These are phyloP conservation scores for Moricandia arvensis DNA, from an alignment of 345 rosid genomes.

Conservation along the genomic window DNA sequence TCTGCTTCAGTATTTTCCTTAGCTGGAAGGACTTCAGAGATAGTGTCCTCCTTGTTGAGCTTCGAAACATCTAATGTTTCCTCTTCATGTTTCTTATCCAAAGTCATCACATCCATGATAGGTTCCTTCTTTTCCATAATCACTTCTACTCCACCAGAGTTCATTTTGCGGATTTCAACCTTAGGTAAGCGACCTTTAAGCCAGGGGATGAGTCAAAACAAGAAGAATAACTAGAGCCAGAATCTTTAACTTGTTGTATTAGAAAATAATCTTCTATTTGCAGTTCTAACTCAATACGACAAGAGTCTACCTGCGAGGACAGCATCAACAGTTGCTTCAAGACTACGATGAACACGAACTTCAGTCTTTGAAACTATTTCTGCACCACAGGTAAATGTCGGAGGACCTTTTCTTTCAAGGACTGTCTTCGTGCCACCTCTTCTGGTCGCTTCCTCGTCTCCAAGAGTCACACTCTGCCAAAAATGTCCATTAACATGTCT, in stretches of 20 bases:
- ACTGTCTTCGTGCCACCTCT: conserved; percentile 88
- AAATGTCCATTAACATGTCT: conserved; percentile 19
- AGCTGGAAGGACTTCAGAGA: conserved; percentile 33
- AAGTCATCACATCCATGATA: conserved; percentile 9
- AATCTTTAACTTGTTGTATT: too few species aligned
- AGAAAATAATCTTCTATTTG: too few species aligned
- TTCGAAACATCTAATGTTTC: conserved; percentile 37
- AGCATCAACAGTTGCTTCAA: conserved; percentile 90
- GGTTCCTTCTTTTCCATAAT: conserved; percentile 36
- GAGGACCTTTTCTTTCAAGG: conserved; percentile 84
- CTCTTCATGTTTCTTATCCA: conserved; percentile 35
- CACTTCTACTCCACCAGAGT: conserved; percentile 42
- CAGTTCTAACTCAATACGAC: neutral
- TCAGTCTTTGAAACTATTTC: conserved; percentile 81
- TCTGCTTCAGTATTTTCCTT: conserved; percentile 35
- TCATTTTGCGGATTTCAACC: conserved; percentile 64
- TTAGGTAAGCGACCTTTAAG: conserved; percentile 60
- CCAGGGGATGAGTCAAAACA: conserved; percentile 21
- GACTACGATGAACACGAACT: conserved; percentile 81
- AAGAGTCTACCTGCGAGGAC: conserved; percentile 59
- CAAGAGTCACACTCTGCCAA: conserved; percentile 78
- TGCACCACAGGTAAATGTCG: conserved; percentile 75
- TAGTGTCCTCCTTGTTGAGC: conserved; percentile 32
- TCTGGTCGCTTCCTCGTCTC: conserved; percentile 84
- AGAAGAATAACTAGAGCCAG: too few species aligned